Base-by-base conservation (phyloP, 768 basidiomycete genomes). In the Leucocoprinus sp. region DNA sequence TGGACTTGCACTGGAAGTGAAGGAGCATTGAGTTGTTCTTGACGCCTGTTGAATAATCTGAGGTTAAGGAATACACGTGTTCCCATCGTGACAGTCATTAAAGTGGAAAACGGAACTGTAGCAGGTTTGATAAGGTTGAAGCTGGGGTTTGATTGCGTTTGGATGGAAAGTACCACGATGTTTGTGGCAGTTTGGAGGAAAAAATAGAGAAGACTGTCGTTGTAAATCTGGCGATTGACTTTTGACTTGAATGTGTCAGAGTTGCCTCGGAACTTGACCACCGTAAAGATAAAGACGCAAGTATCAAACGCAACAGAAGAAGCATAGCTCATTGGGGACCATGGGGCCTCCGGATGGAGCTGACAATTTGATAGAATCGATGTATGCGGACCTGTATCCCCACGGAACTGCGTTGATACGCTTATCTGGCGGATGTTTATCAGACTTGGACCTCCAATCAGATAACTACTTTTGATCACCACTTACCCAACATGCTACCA, bases 51-150 rank as follows among this genome's bases (percentile, higher is more conserved):
- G 43, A 37, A 45, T 15, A 37, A 33, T 17, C 43, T 37, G 12
- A 45, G 43, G 24, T 45, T 45, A 3, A 45, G 36, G 43, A 45
- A 45, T 12, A 45, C 36, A 12, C 43, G 43, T 11, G 43, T 45
- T 9, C 43, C 43, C 36, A 45, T 45, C 19, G 43, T 28, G 12
- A 45, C 43, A 8, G 43, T 45, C 43, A 45, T 45, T 18, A 45
- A 36, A 5, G 43, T 45, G 23, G 43, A 36, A 36, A 45, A 45
- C 8, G 36, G 43, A 2, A 45, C 43, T 2, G 31, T 36, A 4
- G 36, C 43, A 21, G 43, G 43, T 27, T 45, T 45, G 4, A 45
- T 27, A 12, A 45, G 43, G 14, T 37, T 8, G 21, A 45, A 45
- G n/a, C 23, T 45, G 12, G 43, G 43, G 21, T 44, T 23, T 4